Evolutionary conservation across 2,329 filamentous ascomycete genomes (phyloP).

Genomic region (Passalora sequoiae): DNA sequence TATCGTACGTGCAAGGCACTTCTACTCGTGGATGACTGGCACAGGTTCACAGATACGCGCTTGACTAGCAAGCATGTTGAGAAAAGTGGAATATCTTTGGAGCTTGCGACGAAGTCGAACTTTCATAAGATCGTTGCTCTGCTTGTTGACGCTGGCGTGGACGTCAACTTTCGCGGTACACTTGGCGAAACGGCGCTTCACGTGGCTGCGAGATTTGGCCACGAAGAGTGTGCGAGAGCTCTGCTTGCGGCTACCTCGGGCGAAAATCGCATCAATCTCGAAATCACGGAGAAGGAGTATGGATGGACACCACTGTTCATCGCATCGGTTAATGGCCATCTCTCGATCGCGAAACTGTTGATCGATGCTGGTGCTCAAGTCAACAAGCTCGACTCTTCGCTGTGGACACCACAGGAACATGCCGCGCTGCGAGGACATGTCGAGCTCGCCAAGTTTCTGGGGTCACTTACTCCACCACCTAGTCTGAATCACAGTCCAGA

Average conservation of each 20-base stretch:
- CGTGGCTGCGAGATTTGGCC: slow-evolving; percentile 82
- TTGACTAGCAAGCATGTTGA: slow-evolving; percentile 63
- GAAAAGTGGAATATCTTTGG: slow-evolving; percentile 81
- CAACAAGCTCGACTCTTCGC: slow-evolving; percentile 72
- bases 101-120: slow-evolving; percentile 82
- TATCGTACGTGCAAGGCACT: slow-evolving; percentile 76
- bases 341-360: slow-evolving; percentile 68
- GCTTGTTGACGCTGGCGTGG: slow-evolving; percentile 81
- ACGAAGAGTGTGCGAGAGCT: slow-evolving; percentile 71
- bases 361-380: slow-evolving; percentile 73
- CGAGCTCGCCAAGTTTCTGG: slow-evolving; percentile 66
- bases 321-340: slow-evolving; percentile 81
- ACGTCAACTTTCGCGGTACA: slow-evolving; percentile 89
- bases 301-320: slow-evolving; percentile 95
- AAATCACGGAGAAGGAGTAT: slow-evolving; percentile 76
- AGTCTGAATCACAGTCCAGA: slow-evolving; percentile 30
- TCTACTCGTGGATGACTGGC: slow-evolving; percentile 56
- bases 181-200: slow-evolving; percentile 89
- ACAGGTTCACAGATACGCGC: slow-evolving; percentile 39
- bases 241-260: slow-evolving; percentile 62
- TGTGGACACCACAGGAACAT: slow-evolving; percentile 92
- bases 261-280: slow-evolving; percentile 67
- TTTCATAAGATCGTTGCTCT: slow-evolving; percentile 79
- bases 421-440: slow-evolving; percentile 86
- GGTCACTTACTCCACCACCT: slow-evolving; percentile 47